Evolutionary conservation across 2,329 filamentous ascomycete genomes (phyloP), one percentile per base, ranked within the genome.

Genomic region (Alternaria alternata): DNA sequence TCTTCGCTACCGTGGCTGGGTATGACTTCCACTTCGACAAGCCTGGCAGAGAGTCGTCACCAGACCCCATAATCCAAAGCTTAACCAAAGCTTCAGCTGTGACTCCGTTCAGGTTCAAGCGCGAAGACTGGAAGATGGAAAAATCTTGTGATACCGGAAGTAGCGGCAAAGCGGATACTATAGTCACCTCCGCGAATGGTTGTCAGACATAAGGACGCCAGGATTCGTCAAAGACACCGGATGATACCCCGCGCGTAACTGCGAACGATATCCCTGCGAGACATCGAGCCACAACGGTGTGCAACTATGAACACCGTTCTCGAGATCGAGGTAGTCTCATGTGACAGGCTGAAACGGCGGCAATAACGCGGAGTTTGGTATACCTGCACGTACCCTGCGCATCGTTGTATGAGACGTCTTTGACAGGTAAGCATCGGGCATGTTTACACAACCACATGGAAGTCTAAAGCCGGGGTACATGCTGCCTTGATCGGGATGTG

Each of bases 401-500:
- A 42, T 51, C 26, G 20, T 36, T 12, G 32, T 39, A 20, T 49
- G 47, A 48, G 22, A 49, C 42, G 41, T 30, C 18, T 20, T 42
- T 24, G 30, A 51, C 42, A 28, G 52, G 48, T 48, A 47, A 28
- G 7, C 39, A 24, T 26, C 30, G 12, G 24, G 38, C 34, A 30
- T 38, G 24, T 22, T 22, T 18, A 53, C 41, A 30, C n/a, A 59
- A 39, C 18, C 20, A 44, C 28, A 41, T 28, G 20, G 38, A 1
- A 32, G 26, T n/a, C 41, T n/a, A 32, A 34, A 41, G 46, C 53
- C 53, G 41, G 46, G 26, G 38, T 14, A 22, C 30, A 42, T 47
- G n/a, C n/a, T 48, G 26, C 16, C n/a, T 47, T 54, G 52, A 42
- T 41, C 38, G 49, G 57, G 32, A 59, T 52, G 59, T 58, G 63